phyloP scores from a whole-genome alignment of 192 early-diverging fungal genomes.

The Linnemannia exigua region DNA sequence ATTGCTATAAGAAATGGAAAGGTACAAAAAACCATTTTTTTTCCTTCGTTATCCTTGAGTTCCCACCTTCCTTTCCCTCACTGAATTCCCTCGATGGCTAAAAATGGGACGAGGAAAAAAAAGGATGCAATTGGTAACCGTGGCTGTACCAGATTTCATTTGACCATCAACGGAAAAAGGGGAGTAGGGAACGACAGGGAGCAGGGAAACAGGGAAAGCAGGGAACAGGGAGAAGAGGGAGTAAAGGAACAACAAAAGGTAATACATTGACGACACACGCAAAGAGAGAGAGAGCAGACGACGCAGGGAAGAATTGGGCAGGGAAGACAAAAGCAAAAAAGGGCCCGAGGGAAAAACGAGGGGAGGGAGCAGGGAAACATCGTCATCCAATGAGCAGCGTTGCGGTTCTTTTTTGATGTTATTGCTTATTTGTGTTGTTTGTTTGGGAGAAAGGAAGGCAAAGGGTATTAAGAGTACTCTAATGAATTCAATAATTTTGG shows the following conservation, averaged over 20 bases:
- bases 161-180: constrained; percentile 7
- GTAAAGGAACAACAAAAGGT: not conserved
- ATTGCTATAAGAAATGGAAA: not conserved
- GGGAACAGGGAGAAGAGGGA: not conserved
- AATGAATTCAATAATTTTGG: constrained; percentile 29
- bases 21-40: not conserved
- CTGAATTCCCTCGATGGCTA: not conserved
- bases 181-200: not conserved
- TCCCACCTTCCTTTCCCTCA: not conserved
- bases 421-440: not conserved
- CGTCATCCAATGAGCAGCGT: not conserved
- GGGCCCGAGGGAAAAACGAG: not conserved
- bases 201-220: not conserved
- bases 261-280: not conserved
- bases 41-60: not conserved
- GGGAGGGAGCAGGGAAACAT: constrained; percentile 6
- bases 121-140: not conserved
- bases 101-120: constrained; percentile 1
- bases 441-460: not conserved
- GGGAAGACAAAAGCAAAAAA: not conserved
- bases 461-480: not conserved
- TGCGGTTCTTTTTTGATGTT: not conserved
- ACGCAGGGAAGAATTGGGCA: not conserved
- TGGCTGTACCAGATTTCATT: constrained; percentile 2
- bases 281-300: not conserved